These are phyloP conservation scores for Lathyrus tuberosus DNA, from an alignment of 306 rosid genomes.

Conservation along the genomic window DNA sequence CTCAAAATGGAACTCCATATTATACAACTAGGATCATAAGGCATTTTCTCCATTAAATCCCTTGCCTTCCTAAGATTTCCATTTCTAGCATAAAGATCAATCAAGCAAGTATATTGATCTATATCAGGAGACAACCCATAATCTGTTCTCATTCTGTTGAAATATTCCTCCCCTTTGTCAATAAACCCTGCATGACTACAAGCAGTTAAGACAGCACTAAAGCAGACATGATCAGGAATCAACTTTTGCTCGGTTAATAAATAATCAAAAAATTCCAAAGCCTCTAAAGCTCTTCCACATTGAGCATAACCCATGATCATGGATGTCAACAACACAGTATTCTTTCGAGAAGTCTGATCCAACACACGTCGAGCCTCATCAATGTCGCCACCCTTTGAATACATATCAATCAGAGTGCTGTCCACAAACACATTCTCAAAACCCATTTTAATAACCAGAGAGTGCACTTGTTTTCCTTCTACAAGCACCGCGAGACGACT, in stretches of 20 bases:
- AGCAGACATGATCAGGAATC: conserved; percentile 57
- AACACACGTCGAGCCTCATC: conserved; percentile 54
- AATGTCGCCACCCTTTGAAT: conserved; percentile 64
- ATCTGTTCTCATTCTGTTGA: conserved; percentile 52
- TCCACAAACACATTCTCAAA: conserved; percentile 61
- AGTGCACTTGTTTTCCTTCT: conserved; percentile 63
- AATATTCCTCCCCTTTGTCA: conserved; percentile 57
- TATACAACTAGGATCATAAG: conserved; percentile 58
- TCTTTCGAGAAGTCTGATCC: conserved; percentile 49
- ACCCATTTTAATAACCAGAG: conserved; percentile 61
- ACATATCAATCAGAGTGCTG: conserved; percentile 72
- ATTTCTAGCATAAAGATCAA: conserved; percentile 70
- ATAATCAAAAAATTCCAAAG: conserved; percentile 61
- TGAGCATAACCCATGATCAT: conserved; percentile 72
- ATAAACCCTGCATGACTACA: conserved; percentile 66
- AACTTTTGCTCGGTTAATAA: conserved; percentile 46
- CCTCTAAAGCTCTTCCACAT: conserved; percentile 61
- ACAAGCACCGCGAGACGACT: conserved; percentile 55
- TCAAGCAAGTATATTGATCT: conserved; percentile 71
- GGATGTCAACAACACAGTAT: conserved; percentile 60
- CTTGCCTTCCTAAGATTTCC: conserved; percentile 59
- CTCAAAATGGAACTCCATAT: conserved; percentile 65
- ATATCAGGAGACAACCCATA: conserved; percentile 50
- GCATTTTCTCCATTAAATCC: conserved; percentile 64
- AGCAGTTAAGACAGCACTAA: conserved; percentile 65